Base-by-base conservation (phyloP, 2,329 filamentous ascomycete genomes). In the Pseudopyricularia javanii region DNA sequence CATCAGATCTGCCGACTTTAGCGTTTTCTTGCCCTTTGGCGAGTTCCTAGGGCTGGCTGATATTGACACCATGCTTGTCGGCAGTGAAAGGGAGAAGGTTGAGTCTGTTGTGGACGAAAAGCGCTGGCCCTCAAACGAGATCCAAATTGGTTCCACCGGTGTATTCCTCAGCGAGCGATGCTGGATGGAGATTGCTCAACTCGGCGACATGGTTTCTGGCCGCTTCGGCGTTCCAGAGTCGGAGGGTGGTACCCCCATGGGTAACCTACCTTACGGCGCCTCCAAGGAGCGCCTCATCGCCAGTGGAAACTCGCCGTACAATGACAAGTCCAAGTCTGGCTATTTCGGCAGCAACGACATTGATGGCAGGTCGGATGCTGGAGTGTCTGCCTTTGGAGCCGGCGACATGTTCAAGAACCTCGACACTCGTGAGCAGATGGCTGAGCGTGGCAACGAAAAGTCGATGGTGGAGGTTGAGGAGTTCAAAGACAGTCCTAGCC, bases 351-450 rank as follows among this genome's bases (percentile, higher is more conserved):
- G 70, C 55, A 82, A 84, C 50, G 90, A 95, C 54, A 66, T 86
- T 9, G 93, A 98, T 64, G 75, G 83, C 7, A 88, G 90, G 45
- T 97, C 93, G 30, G 93, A 98, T 51, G 91, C 91, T 7, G 91
- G 91, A 4, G 86, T 79, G 2, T 96, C 91, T n/a, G 90, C 88
- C 6, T 86, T 95, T 64, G 87, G 91, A 49, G 87, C 80, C 52
- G 91, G 93, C 7, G 93, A 98, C 65, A 95, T 98, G 91, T 98
- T 98, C 76, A 88, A 90, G 63, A 95, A 96, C 62, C 76, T 97
- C 7, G 91, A 97, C 60, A 96, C 91, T 7, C 82, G 89, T 57
- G 87, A 94, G 65, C 88, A 95, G 64, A 89, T 98, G 80, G 88
- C 91, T 0, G 91, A 97, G 69, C 91, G 95, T 59, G 88, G 88